These are phyloP conservation scores for Chaetomium sp. DNA, from an alignment of 2,329 filamentous ascomycete genomes.

Conservation along the genomic window DNA sequence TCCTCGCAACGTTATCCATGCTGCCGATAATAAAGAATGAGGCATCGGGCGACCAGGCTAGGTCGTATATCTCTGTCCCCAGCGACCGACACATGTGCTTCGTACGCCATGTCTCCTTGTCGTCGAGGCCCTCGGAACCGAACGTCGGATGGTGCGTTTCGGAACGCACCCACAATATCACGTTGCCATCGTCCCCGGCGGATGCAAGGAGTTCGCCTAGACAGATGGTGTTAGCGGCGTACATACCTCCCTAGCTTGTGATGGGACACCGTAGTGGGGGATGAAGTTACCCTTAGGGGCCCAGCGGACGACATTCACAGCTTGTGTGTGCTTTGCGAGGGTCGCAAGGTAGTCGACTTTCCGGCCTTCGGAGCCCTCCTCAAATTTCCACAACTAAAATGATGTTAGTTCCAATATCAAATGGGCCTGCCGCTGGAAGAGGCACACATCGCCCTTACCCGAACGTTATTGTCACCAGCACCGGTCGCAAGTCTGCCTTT, in stretches of 20 bases:
- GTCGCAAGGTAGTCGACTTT: conserved; percentile 90
- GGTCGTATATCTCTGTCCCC: conserved; percentile 93
- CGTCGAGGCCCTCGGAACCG: conserved; percentile 79
- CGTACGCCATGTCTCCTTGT: conserved; percentile 93
- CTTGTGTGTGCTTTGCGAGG: conserved; percentile 87
- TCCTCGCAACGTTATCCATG: conserved; percentile 97
- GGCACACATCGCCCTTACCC: conserved; percentile 49
- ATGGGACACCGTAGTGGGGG: background rate
- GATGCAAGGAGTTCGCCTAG: conserved; percentile 88
- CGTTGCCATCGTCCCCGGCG: conserved; percentile 94
- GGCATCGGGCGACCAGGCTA: conserved; percentile 98
- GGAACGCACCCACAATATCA: conserved; percentile 90
- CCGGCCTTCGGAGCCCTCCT: conserved; percentile 74
- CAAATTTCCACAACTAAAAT: conserved; percentile 78
- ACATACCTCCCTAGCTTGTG: background rate
- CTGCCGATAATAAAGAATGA: conserved; percentile 95
- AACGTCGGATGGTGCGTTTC: conserved; percentile 63
- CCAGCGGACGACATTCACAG: conserved; percentile 96
- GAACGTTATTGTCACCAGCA: conserved; percentile 93
- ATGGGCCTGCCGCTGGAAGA: background rate
- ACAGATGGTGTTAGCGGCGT: background rate
- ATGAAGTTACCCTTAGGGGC: conserved; percentile 69
- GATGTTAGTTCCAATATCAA: conserved; percentile 6
- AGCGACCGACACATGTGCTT: conserved; percentile 97
- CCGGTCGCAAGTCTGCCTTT: conserved; percentile 89